Evolutionary conservation across 2,329 filamentous ascomycete species (phyloP).

Genomic region (Curvularia verruculosa): DNA sequence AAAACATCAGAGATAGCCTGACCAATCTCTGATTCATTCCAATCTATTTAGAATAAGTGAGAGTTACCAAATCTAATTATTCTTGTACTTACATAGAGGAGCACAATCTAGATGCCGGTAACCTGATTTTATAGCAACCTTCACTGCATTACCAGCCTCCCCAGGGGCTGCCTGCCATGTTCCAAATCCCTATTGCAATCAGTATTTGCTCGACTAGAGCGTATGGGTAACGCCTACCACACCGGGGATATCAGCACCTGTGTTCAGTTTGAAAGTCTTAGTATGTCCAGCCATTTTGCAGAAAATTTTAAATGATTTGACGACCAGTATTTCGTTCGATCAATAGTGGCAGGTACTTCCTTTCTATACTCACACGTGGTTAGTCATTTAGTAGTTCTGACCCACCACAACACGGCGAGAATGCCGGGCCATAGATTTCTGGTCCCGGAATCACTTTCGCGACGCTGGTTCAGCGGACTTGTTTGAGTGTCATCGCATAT

Average conservation of each 20-base stretch:
- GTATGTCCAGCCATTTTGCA: background rate
- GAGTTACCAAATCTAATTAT: background rate
- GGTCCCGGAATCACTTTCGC: background rate
- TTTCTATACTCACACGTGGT: background rate
- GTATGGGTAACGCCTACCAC: background rate
- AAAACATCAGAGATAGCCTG: slow-evolving; percentile 36
- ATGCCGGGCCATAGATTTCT: background rate
- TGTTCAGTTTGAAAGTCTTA: background rate
- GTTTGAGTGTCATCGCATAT: background rate
- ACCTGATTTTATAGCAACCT: slow-evolving; percentile 44
- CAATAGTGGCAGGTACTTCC: background rate
- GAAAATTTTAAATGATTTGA: background rate
- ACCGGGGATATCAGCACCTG: background rate
- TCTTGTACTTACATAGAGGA: background rate
- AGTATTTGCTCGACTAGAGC: background rate
- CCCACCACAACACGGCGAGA: background rate
- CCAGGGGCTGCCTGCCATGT: slow-evolving; percentile 45
- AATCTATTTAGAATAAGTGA: background rate
- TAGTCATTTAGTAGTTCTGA: background rate
- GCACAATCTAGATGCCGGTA: slow-evolving; percentile 38
- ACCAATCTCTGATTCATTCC: slow-evolving; percentile 42
- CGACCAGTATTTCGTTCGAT: background rate
- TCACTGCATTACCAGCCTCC: slow-evolving; percentile 51
- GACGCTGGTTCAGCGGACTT: background rate
- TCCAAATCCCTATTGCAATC: slow-evolving; percentile 36